These are phyloP conservation scores for Stagonosporopsis cucurbitacearum DNA, from an alignment of 2,329 filamentous ascomycete genomes.

Conservation along the genomic window DNA sequence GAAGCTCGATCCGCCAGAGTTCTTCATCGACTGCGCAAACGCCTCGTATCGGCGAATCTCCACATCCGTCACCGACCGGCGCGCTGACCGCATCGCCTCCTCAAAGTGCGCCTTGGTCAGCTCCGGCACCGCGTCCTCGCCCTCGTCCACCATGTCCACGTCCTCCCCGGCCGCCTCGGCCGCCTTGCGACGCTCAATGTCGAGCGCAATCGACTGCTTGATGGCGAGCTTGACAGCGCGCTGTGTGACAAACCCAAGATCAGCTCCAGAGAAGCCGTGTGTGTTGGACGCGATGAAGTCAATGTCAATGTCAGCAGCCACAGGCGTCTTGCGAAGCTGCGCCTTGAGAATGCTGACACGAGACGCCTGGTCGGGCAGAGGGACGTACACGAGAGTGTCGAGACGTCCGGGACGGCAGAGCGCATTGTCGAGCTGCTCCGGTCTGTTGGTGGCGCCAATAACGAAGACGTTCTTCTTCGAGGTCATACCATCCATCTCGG, in stretches of 20 bases:
- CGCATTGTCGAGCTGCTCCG: conserved; percentile 97
- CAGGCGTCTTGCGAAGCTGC: conserved; percentile 97
- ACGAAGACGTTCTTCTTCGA: conserved; percentile 99
- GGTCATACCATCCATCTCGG: conserved; percentile 99
- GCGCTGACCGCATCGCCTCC: conserved; percentile 95
- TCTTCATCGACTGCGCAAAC: conserved; percentile 99
- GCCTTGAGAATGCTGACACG: conserved; percentile 91
- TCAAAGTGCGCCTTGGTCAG: conserved; percentile 97
- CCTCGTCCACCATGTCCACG: conserved; percentile 76
- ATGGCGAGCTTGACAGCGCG: conserved; percentile 99
- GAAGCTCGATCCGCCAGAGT: conserved; percentile 90
- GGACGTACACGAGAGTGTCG: conserved; percentile 97
- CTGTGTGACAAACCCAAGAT: conserved; percentile 98
- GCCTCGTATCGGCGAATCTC: conserved; percentile 99
- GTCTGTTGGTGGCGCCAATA: conserved; percentile 97
- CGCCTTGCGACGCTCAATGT: conserved; percentile 90
- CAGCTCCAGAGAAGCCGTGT: conserved; percentile 98
- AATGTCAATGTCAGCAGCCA: conserved; percentile 85
- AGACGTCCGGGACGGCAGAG: conserved; percentile 98
- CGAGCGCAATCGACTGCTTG: conserved; percentile 88
- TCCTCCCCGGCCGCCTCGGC: conserved; percentile 76
- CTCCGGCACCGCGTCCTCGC: conserved; percentile 92
- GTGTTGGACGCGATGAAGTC: conserved; percentile 94
- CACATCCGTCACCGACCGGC: conserved; percentile 92
- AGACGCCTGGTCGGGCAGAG: conserved; percentile 88